Conservation (phyloP, 1,284 basidiomycete species). For the Ceratobasidium theobromae region DNA sequence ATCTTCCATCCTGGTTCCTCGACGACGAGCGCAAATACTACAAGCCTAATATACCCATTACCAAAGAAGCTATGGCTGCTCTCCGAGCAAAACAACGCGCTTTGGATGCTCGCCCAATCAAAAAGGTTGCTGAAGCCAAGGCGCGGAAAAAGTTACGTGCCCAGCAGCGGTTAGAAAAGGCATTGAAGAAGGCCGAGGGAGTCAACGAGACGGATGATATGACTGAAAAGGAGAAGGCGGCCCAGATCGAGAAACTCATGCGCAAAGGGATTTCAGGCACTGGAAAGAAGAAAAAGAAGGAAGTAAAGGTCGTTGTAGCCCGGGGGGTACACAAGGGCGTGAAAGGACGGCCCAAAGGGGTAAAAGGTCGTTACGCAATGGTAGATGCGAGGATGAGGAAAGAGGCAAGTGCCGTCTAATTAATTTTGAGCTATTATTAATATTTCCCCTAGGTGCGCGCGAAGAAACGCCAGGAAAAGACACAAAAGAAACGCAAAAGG, state of each 20-base stretch:
- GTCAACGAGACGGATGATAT: constrained; percentile 89
- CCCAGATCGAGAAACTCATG: constrained; percentile 91
- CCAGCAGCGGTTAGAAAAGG: constrained; percentile 82
- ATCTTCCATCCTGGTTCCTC: constrained; percentile 93
- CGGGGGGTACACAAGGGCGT: constrained; percentile 83
- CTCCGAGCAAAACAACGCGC: constrained; percentile 90
- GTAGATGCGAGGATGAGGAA: constrained; percentile 86
- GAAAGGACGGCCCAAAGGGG: constrained; percentile 93
- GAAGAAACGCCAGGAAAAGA: constrained; percentile 68
- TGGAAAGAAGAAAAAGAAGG: constrained; percentile 68
- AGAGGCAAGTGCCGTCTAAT: constrained; percentile 55
- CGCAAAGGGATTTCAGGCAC: constrained; percentile 66
- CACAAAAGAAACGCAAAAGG: no score
- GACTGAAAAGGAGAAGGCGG: constrained; percentile 92
- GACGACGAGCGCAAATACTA: constrained; percentile 95
- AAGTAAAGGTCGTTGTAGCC: constrained; percentile 89
- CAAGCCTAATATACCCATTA: constrained; percentile 93
- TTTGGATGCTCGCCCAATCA: constrained; percentile 96
- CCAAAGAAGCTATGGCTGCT: constrained; percentile 90
- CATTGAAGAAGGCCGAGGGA: constrained; percentile 95
- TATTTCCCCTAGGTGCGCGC: constrained; percentile 57
- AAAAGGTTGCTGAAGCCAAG: constrained; percentile 99
- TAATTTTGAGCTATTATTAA: background rate
- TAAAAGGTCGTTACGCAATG: constrained; percentile 93
- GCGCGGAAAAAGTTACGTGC: constrained; percentile 95